Conservation (phyloP, 192 early-diverging fungal genomes). For the Coemansia sp. region DNA sequence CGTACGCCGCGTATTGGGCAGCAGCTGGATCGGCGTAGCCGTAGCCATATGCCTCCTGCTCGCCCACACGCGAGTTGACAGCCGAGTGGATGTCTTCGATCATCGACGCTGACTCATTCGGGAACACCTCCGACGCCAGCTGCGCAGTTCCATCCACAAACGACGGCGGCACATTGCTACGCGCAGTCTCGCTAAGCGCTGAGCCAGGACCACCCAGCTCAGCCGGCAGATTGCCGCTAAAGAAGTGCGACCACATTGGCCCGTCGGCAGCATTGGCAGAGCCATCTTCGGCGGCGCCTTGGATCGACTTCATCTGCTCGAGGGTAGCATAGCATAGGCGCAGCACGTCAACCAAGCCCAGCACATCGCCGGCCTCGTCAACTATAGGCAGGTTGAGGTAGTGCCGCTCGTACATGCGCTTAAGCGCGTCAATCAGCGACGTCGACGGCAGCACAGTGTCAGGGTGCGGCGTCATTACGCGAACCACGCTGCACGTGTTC, state of each 20-base stretch:
- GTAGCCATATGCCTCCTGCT: conserved; percentile 43
- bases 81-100: conserved; percentile 57
- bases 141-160: conserved; percentile 46
- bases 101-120: conserved; percentile 57
- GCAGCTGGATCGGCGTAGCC: conserved; percentile 27
- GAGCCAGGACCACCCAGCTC: conserved; percentile 59
- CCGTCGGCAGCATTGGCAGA: conserved; percentile 19
- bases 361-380: conserved; percentile 63
- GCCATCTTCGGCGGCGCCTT: conserved; percentile 34
- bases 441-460: conserved; percentile 71
- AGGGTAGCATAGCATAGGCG: conserved; percentile 79
- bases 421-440: conserved; percentile 78
- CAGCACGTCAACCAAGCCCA: conserved; percentile 81
- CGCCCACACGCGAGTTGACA: conserved; percentile 58
- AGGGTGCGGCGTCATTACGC: conserved; percentile 95
- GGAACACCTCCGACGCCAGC: conserved; percentile 51
- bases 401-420: conserved; percentile 84
- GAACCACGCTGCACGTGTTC: conserved; percentile 85
- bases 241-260: conserved; percentile 80
- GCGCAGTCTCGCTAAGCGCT: conserved; percentile 4
- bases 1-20: conserved; percentile 39
- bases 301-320: conserved; percentile 74
- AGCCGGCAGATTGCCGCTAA: conserved; percentile 62
- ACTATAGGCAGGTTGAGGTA: conserved; percentile 84
- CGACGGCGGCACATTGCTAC: conserved; percentile 40